Conservation (phyloP, 2,329 filamentous ascomycete genomes). For the Pseudocercospora eumusae region DNA sequence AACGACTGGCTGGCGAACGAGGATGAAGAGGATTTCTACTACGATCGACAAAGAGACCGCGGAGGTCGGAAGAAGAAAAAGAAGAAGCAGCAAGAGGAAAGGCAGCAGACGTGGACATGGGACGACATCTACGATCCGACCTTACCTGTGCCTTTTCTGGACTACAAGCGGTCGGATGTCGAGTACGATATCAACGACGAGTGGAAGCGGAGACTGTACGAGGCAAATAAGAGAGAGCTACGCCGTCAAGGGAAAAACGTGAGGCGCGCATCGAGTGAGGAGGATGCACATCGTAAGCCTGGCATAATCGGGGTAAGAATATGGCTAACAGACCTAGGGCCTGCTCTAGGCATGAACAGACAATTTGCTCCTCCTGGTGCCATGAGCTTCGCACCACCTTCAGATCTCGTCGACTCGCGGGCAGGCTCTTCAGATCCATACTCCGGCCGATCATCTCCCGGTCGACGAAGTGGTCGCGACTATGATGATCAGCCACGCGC, state of each 20-base stretch:
- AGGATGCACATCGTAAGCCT: slow-evolving; percentile 37
- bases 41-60: slow-evolving; percentile 10
- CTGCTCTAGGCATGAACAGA: slow-evolving; percentile 42
- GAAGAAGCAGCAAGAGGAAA: slow-evolving; percentile 57
- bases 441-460: slow-evolving; percentile 20
- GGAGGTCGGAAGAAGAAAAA: slow-evolving; percentile 68
- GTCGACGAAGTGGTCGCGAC: background rate
- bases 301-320: too few species aligned
- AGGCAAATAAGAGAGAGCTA: slow-evolving; percentile 59
- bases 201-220: slow-evolving; percentile 81
- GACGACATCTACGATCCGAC: slow-evolving; percentile 87
- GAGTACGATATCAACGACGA: slow-evolving; percentile 74
- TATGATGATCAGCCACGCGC: slow-evolving; percentile 11
- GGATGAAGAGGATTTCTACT: slow-evolving; percentile 66
- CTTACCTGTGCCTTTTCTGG: slow-evolving; percentile 78
- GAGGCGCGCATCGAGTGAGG: slow-evolving; percentile 46
- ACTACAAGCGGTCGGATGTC: slow-evolving; percentile 82
- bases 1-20: slow-evolving; percentile 86
- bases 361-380: slow-evolving; percentile 43
- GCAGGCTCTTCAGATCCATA: slow-evolving; percentile 8
- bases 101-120: slow-evolving; percentile 64
- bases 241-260: slow-evolving; percentile 49
- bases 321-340: slow-evolving; percentile 20
- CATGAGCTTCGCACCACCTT: slow-evolving; percentile 37
- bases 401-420: slow-evolving; percentile 18